These are phyloP conservation scores for Amorphotheca resinae DNA, from an alignment of 495 filamentous ascomycete genomes.

Conservation along the genomic window DNA sequence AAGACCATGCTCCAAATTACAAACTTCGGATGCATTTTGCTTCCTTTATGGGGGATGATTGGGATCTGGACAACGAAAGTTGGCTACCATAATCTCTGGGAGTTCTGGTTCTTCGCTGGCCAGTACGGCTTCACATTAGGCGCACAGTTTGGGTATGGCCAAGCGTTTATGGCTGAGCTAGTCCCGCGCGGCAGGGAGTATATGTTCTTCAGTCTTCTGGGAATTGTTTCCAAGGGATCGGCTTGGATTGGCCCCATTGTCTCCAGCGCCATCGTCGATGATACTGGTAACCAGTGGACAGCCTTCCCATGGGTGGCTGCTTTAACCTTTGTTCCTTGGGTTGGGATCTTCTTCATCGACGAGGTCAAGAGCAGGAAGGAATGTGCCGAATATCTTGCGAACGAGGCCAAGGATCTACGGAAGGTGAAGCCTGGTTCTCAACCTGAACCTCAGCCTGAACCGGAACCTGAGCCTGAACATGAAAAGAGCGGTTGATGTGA, in stretches of 20 bases:
- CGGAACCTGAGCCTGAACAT: no score
- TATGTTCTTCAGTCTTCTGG: constrained; percentile 19
- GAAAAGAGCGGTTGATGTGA: no score
- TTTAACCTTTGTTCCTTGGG: constrained; percentile 14
- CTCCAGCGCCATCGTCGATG: constrained; percentile 14
- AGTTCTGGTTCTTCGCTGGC: constrained; percentile 19
- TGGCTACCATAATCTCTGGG: constrained; percentile 21
- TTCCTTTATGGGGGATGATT: constrained; percentile 17
- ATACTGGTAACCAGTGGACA: constrained; percentile 18
- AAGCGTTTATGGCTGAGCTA: constrained; percentile 19
- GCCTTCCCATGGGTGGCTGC: constrained; percentile 17
- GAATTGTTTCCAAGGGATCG: constrained; percentile 18
- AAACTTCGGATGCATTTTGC: constrained; percentile 13
- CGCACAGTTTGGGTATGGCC: constrained; percentile 18
- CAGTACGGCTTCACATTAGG: constrained; percentile 14
- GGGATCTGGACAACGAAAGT: constrained; percentile 18
- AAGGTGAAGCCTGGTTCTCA: no score
- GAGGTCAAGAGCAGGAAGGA: constrained; percentile 17
- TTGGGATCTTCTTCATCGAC: constrained; percentile 21
- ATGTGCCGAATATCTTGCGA: constrained; percentile 17
- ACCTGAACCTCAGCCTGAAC: no score
- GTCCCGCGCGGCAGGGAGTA: constrained; percentile 19
- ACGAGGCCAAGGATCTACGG: constrained; percentile 12
- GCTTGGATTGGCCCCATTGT: constrained; percentile 21
- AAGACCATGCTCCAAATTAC: constrained; percentile 17